These are phyloP conservation scores for Botryobasidium botryosum DNA, from an alignment of 768 basidiomycete genomes.

Conservation along the genomic window DNA sequence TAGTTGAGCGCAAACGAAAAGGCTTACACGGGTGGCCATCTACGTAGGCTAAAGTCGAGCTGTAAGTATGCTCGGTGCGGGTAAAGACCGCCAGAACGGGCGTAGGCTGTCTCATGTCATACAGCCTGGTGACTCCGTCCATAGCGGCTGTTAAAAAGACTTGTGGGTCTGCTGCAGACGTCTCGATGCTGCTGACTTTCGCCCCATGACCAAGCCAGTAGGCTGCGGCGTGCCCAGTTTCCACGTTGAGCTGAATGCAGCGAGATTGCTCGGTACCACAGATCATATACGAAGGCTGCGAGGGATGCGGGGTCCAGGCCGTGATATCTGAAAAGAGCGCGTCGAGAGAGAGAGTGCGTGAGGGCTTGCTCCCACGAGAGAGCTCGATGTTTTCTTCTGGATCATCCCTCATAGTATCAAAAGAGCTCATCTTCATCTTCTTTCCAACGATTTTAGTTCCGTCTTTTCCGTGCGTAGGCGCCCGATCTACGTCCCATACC, in stretches of 20 bases:
- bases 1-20: neutral
- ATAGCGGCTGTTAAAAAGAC: neutral
- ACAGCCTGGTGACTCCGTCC: neutral
- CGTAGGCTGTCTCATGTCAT: neutral
- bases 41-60: neutral
- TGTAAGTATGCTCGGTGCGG: neutral
- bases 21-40: neutral
- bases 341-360: neutral
- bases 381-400: neutral
- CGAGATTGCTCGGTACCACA: neutral
- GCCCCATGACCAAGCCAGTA: neutral
- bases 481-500: neutral
- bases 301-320: neutral
- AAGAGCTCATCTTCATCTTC: no score
- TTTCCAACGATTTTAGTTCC: neutral
- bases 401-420: no score
- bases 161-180: neutral
- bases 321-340: neutral
- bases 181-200: neutral
- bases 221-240: neutral
- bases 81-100: neutral
- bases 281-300: neutral
- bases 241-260: neutral
- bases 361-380: neutral
- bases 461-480: neutral